Conservation (phyloP, 768 basidiomycete genomes). For the Lentinula guzmanii region DNA sequence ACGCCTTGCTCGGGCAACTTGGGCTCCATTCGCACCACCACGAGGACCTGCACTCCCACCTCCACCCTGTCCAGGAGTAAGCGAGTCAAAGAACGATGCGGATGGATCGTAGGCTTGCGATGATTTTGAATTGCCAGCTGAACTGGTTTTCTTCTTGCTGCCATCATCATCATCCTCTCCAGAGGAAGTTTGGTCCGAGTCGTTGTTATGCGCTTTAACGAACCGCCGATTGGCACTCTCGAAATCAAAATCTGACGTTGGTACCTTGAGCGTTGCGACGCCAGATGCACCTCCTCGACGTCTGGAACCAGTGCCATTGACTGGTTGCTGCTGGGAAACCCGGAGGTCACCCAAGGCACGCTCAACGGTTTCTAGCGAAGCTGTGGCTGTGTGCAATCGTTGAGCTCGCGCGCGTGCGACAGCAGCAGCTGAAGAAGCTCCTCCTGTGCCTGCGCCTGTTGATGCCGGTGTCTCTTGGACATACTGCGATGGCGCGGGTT, state of each 20-base stretch:
- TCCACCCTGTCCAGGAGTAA: constrained; percentile 24
- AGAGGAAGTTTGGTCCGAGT: constrained; percentile 20
- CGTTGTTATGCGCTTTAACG: constrained; percentile 45
- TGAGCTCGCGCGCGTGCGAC: constrained; percentile 18
- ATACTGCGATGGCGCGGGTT: constrained; percentile 19
- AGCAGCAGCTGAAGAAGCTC: constrained; percentile 14
- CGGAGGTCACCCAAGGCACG: constrained; percentile 49
- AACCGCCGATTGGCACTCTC: constrained; percentile 71
- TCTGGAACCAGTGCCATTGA: constrained; percentile 12
- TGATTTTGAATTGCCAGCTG: constrained; percentile 29
- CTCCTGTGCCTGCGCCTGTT: constrained; percentile 15
- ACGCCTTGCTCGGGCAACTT: constrained; percentile 54
- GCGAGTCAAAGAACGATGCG: constrained; percentile 78
- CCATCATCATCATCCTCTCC: constrained; percentile 26
- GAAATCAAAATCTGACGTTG: constrained; percentile 80
- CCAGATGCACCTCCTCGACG: constrained; percentile 9
- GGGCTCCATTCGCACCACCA: constrained; percentile 27
- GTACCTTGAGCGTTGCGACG: constrained; percentile 34
- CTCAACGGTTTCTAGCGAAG: constrained; percentile 65
- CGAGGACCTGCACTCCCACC: constrained; percentile 31
- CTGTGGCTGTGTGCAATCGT: constrained; percentile 62
- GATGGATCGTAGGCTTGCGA: constrained; percentile 64
- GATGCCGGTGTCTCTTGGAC: constrained; percentile 16
- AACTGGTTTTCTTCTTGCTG: constrained; percentile 20
- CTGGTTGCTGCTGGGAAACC: constrained; percentile 19